These are phyloP conservation scores for Pichia sorboxylosa DNA, from an alignment of 1,139 yeast genomes.

Conservation along the genomic window DNA sequence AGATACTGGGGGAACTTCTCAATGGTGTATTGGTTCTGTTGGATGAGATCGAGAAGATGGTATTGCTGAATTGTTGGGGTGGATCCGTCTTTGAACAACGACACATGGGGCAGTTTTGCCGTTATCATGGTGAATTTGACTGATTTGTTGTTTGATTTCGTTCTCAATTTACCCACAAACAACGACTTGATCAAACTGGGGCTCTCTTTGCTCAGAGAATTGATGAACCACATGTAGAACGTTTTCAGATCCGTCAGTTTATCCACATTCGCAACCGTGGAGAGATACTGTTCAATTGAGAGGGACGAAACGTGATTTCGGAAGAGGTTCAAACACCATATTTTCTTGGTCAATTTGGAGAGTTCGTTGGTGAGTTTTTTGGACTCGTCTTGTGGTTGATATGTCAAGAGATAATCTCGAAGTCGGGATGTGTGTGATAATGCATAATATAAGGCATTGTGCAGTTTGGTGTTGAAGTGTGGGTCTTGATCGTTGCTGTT, in stretches of 20 bases:
- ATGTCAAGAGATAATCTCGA: constrained; percentile 36
- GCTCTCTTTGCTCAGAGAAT: constrained; percentile 30
- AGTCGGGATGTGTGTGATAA: constrained; percentile 43
- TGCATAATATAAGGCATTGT: constrained; percentile 44
- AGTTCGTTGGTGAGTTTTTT: constrained; percentile 19
- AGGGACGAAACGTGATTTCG: constrained; percentile 57
- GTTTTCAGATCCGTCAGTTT: constrained; percentile 26
- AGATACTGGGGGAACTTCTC: constrained; percentile 40
- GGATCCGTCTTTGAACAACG: constrained; percentile 39
- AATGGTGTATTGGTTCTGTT: constrained; percentile 34
- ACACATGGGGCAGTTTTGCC: constrained; percentile 45
- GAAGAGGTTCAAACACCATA: constrained; percentile 55
- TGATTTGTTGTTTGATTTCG: constrained; percentile 12
- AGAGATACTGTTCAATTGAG: constrained; percentile 42
- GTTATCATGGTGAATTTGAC: constrained; percentile 50
- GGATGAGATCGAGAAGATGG: constrained; percentile 33
- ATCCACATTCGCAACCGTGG: constrained; percentile 30
- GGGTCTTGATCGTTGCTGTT: not conserved
- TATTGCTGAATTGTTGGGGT: constrained; percentile 43
- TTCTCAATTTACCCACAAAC: constrained; percentile 48
- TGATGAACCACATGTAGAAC: constrained; percentile 50
- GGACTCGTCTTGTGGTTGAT: constrained; percentile 18
- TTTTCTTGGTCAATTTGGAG: constrained; percentile 36
- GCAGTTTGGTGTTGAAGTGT: constrained; percentile 19
- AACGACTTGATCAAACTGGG: constrained; percentile 18